Evolutionary conservation across 2,329 filamentous ascomycete species (phyloP), one percentile per base, ranked within the genome.

Genomic region (Cladophialophora carrionii): DNA sequence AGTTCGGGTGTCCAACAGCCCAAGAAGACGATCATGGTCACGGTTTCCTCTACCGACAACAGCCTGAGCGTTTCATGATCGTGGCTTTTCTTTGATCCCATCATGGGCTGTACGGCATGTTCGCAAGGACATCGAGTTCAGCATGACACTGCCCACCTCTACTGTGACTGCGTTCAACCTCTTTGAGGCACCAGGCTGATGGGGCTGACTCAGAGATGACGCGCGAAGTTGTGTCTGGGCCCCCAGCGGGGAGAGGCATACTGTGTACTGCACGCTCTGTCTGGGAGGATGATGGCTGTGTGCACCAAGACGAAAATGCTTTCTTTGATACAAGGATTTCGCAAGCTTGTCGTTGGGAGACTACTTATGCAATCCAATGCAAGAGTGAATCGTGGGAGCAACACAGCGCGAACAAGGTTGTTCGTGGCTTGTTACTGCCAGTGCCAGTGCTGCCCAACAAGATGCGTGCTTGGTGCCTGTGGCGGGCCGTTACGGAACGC

Each of bases 121-220:
- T 37, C 34, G 17, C 12, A 37, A 14, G 37, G 7, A n/a, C 14
- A n/a, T n/a, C 14, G 37, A 43, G 37, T n/a, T 43, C 17, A 17
- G 14, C 37, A 20, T 43, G n/a, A n/a, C 37, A n/a, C 37, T 43
- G 26, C 26, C 26, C 26, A 29, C 26, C 26, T 3, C 26, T 3
- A 29, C 26, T 6, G 3, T 29, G 26, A 29, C 26, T 6, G 37
- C 5, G n/a, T 43, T 43, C 37, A 1, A n/a, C 37, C 37, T 43
- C 37, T 43, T 43, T 5, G 17, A 43, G 37, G 8, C n/a, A 34
- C 12, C 29, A 54, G 24, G 52, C 52, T 54, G 52, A 54, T 54
- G 52, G 29, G 8, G 52, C 52, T 54, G 52, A 54, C 52, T 54
- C 52, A 54, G 52, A 54, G 5, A 51, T 51, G 48, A 51, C 48